These are phyloP conservation scores for Lablab purpureus DNA, from an alignment of 306 rosid species.

Conservation along the genomic window DNA sequence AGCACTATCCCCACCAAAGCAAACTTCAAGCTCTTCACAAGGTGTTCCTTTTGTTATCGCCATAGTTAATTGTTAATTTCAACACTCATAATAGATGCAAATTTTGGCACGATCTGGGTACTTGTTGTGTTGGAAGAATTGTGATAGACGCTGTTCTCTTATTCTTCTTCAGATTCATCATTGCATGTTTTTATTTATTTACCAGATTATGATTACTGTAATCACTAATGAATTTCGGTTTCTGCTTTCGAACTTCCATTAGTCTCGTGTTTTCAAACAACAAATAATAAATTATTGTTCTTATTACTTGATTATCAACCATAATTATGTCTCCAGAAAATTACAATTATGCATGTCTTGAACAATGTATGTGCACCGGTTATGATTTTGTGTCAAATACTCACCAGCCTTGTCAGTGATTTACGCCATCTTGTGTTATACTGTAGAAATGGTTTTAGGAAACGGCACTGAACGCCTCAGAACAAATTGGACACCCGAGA, in stretches of 20 bases:
- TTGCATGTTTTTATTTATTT: neutral
- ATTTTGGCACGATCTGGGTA: neutral
- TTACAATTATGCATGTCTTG: neutral
- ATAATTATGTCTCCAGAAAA: neutral
- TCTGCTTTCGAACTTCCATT: neutral
- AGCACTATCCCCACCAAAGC: constrained; percentile 56
- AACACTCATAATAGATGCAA: neutral
- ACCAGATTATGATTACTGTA: neutral
- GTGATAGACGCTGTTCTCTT: neutral
- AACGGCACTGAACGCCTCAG: constrained; percentile 63
- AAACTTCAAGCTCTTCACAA: constrained; percentile 38
- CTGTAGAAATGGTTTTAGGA: constrained; percentile 55
- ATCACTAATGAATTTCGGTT: neutral
- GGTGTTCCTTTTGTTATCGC: constrained; percentile 48
- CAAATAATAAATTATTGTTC: no score
- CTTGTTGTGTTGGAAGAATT: constrained; percentile 24
- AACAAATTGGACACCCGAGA: constrained; percentile 83
- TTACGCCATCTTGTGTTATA: neutral
- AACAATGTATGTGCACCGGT: constrained; percentile 17
- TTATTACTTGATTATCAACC: neutral
- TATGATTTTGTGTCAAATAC: neutral
- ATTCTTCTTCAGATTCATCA: neutral
- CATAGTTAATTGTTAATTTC: neutral
- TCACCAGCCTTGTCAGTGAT: neutral
- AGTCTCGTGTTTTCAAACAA: neutral